phyloP scores from a whole-genome alignment of 2,329 filamentous ascomycete genomes.

The Neodidymelliopsis sp. region DNA sequence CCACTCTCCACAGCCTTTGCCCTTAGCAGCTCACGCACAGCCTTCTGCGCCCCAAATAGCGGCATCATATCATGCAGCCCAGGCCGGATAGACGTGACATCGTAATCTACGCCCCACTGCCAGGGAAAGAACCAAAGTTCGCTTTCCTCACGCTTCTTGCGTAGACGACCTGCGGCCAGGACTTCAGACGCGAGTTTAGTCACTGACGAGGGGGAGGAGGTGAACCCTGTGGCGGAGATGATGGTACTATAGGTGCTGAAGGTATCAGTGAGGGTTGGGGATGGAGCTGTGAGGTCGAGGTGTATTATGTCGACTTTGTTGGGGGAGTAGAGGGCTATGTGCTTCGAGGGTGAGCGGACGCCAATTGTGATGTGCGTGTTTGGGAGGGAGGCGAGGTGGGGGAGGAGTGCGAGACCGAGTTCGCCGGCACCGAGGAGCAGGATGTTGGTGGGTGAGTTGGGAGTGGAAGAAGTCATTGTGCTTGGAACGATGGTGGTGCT shows the following conservation, averaged over 20 bases:
- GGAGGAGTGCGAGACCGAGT: slow-evolving; percentile 65
- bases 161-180: slow-evolving; percentile 57
- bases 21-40: slow-evolving; percentile 38
- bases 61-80: slow-evolving; percentile 66
- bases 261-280: slow-evolving; percentile 40
- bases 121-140: slow-evolving; percentile 67
- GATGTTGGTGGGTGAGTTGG: slow-evolving; percentile 38
- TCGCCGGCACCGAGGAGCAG: slow-evolving; percentile 73
- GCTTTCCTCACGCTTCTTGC: slow-evolving; percentile 26
- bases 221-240: slow-evolving; percentile 69
- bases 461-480: neutral
- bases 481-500: neutral
- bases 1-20: slow-evolving; percentile 27
- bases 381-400: slow-evolving; percentile 59
- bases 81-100: slow-evolving; percentile 63
- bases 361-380: slow-evolving; percentile 60
- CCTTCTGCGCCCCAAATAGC: slow-evolving; percentile 72
- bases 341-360: slow-evolving; percentile 59
- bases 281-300: slow-evolving; percentile 55
- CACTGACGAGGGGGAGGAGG: slow-evolving; percentile 63
- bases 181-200: slow-evolving; percentile 65
- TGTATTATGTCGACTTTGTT: slow-evolving; percentile 45
- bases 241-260: slow-evolving; percentile 60
- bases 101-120: slow-evolving; percentile 79
- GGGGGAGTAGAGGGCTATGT: slow-evolving; percentile 34